Evolutionary conservation across 352 stramenopile genomes (phyloP), one percentile per base, ranked within the genome.

Genomic region (Globisporangium solare): DNA sequence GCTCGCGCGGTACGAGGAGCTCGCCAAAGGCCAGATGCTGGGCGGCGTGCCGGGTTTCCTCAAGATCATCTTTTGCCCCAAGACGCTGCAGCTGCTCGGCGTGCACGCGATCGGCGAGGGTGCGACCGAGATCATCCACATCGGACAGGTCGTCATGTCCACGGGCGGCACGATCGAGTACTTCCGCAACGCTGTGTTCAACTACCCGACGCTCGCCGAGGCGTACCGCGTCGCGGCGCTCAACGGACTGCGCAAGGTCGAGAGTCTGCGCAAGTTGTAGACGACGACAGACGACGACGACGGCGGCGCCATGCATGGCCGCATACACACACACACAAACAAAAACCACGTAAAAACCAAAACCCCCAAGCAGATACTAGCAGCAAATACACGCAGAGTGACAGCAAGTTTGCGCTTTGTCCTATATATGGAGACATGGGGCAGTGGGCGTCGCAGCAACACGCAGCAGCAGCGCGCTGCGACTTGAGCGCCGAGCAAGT

Each of bases 161-260:
- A 93, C 79, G 27, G 84, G 72, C 47, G 86, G 84, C 41, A 90
- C 80, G 18, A 71, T 97, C 48, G 83, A 94, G 48, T 96, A 96
- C 74, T 96, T 97, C 67, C 79, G 83, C 51, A 92, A 92, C 53
- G 84, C 88, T 21, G 88, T 97, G 58, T 96, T 97, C 68, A 97
- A 97, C 73, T 97, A 95, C 73, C 88, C 88, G 46, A 97, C 87
- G 24, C 70, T 97, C 51, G 87, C 87, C 13, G 88, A 97, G 67
- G 83, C 80, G 15, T 93, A 93, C 66, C 83, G 83, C 14, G 83
- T 93, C 24, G 83, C 83, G 46, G 83, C 83, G 18, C 67, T 91
- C 32, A 86, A 93, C 56, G 83, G 83, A 7, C 66, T 94, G 22
- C 66, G 74, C 41, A 92, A 92, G 62, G 70, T 92, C 20, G 82